Conservation (phyloP, 108 stramenopile species). For the Epithemia pelagica region DNA sequence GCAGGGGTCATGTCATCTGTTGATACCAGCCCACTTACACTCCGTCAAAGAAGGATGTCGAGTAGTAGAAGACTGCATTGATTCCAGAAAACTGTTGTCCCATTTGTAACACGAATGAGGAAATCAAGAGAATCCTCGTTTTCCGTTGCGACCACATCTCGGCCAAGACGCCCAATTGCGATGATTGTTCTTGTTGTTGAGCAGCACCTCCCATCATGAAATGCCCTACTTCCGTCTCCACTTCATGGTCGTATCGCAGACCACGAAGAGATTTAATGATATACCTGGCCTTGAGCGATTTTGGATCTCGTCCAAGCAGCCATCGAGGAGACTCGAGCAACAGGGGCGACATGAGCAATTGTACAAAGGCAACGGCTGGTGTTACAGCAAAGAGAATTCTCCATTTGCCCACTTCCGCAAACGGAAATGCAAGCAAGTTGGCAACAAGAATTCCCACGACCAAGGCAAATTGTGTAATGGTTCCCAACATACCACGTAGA, state of each 20-base stretch:
- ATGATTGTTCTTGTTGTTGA: slow-evolving; percentile 38
- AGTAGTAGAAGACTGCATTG: slow-evolving; percentile 99
- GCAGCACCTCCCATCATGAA: slow-evolving; percentile 65
- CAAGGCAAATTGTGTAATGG: slow-evolving; percentile 93
- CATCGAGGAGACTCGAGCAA: slow-evolving; percentile 89
- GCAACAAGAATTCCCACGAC: slow-evolving; percentile 87
- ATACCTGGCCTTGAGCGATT: slow-evolving; percentile 74
- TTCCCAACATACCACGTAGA: slow-evolving; percentile 91
- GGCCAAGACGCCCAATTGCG: slow-evolving; percentile 24
- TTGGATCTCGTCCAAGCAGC: slow-evolving; percentile 66
- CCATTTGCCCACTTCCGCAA: slow-evolving; percentile 68
- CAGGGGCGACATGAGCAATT: slow-evolving; percentile 73
- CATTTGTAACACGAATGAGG: slow-evolving; percentile 72
- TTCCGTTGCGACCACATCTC: slow-evolving; percentile 75
- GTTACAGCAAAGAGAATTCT: slow-evolving; percentile 82
- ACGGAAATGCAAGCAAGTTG: slow-evolving; percentile 76
- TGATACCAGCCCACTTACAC: slow-evolving; percentile 31
- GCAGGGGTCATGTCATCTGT: slow-evolving; percentile 62
- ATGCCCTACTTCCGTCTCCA: slow-evolving; percentile 88
- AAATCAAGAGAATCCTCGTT: slow-evolving; percentile 63
- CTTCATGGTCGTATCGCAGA: slow-evolving; percentile 85
- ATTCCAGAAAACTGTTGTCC: slow-evolving; percentile 96
- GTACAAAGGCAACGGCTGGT: slow-evolving; percentile 54
- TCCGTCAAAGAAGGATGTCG: slow-evolving; percentile 92
- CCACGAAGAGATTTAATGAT: slow-evolving; percentile 91